Evolutionary conservation across 805 yeast species (phyloP), one percentile per base, ranked within the genome.

Genomic region (Scheffersomyces ergatensis): DNA sequence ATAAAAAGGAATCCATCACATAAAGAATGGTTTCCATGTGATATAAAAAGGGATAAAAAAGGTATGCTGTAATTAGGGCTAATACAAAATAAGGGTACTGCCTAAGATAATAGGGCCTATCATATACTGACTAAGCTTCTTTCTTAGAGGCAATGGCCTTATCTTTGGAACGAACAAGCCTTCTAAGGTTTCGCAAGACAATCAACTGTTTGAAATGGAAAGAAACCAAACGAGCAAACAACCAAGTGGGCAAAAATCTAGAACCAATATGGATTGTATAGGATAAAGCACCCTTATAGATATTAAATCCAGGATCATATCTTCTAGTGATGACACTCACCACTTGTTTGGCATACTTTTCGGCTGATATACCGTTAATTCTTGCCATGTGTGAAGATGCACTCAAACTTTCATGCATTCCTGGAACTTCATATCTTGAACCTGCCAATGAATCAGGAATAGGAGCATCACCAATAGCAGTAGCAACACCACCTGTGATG

Each of bases 401-500:
- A 12, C 34, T 36, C 12, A 53, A 30, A 38, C 60, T 53, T 7
- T 53, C 57, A 20, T 53, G 40, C 19, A 51, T 40, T 2, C 54
- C 60, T 13, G 48, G 52, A 3, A 59, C 64, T 31, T 53, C 48
- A 36, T 48, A 59, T 11, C 38, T 36, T 2, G 58, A 51, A 8
- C 47, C 51, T 1, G 42, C 36, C 5, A 46, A 30, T 14, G 45
- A 32, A 12, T 33, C n/a, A 4, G 30, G 32, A 6, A 23, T 33
- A 14, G 34, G 40, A 8, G 44, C 29, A 36, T 60, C 65, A 14
- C 51, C 50, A 23, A 68, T 62, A 11, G 53, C 63, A 2, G 73
- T 64, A 16, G 59, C 53, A 9, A 71, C 72, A 11, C 63, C 65
- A 3, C 76, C 76, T 3, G 74, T 64, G 23, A 63, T 51, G 6